These are phyloP conservation scores for Symmetrospora coprosmae DNA, from an alignment of 768 basidiomycete genomes.

Conservation along the genomic window DNA sequence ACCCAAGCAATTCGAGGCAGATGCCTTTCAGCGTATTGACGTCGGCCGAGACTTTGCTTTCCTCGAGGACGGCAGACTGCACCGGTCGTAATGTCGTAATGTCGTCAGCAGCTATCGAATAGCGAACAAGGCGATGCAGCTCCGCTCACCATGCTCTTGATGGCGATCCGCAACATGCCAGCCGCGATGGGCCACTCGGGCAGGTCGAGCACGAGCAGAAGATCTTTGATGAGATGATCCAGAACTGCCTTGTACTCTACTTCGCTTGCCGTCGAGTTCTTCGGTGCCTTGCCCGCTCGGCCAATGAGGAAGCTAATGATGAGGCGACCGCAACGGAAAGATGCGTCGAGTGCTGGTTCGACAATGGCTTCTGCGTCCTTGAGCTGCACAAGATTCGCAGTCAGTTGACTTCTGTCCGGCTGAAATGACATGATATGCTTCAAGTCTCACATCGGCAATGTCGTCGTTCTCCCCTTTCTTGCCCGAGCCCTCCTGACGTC, in stretches of 20 bases:
- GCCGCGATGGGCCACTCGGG: slow-evolving; percentile 96
- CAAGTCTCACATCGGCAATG: background rate
- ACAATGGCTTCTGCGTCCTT: slow-evolving; percentile 1
- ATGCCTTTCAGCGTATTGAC: slow-evolving; percentile 73
- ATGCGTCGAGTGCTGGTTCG: slow-evolving; percentile 57
- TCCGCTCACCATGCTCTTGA: slow-evolving; percentile 62
- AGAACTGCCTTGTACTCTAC: slow-evolving; percentile 85
- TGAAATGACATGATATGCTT: too few relatives aligned
- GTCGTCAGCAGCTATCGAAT: too few relatives aligned
- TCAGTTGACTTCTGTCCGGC: too few relatives aligned
- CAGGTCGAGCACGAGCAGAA: slow-evolving; percentile 75
- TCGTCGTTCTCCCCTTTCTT: slow-evolving; percentile 22
- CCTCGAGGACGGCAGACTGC: slow-evolving; percentile 68
- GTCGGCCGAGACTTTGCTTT: slow-evolving; percentile 59
- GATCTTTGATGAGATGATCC: slow-evolving; percentile 75
- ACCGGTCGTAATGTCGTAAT: background rate
- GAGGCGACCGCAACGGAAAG: slow-evolving; percentile 67
- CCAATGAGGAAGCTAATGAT: slow-evolving; percentile 51
- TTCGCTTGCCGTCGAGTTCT: slow-evolving; percentile 63
- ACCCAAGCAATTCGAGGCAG: slow-evolving; percentile 81
- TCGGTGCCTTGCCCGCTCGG: slow-evolving; percentile 73
- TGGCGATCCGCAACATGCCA: slow-evolving; percentile 61
- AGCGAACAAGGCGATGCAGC: background rate
- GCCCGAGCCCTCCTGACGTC: slow-evolving; percentile 1
- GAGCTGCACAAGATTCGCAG: background rate